Base-by-base conservation (phyloP, 331 rosid genomes). In the Quercus lobata region DNA sequence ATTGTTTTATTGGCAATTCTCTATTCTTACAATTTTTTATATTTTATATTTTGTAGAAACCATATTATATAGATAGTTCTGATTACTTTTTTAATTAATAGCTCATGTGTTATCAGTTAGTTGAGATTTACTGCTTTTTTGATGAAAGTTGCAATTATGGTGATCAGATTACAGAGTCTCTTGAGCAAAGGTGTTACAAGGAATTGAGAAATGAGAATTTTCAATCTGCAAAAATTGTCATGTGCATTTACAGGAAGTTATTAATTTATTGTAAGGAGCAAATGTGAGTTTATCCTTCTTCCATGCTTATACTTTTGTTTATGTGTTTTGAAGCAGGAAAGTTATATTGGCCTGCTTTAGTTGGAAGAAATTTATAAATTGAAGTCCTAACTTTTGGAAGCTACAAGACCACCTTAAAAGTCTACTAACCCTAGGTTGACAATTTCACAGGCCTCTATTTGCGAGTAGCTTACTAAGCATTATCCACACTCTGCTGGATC, bases 111-210 rank as follows among this genome's bases (percentile, higher is more conserved):
- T 35, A 66, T 56, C 69, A 76, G 65, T 11, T 85, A 21, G 73
- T 74, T 49, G 46, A 66, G 56, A 57, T 27, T 77, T 78, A 77
- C 61, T 82, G 11, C 65, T 70, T n/a, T 46, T 35, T 76, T 84
- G 57, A 83, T 79, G 60, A 32, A 63, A 62, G 74, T 81, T 81
- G 21, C 81, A 66, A 83, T 74, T 83, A 57, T 82, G 78, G 72
- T 82, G 77, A 83, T 57, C 92, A 96, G 99, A 96, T 96, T 76
- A 84, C 94, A 76, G 76, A 58, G 37, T 86, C 91, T 79, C 94
- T 96, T 52, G 98, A 96, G 86, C 97, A 86, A 87, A 91, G 97
- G 89, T 96, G 97, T 84, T 96, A 96, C 92, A 96, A 80, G 85
- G 98, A 96, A 84, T 71, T 96, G 73, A 88, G 98, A 72, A 86